Evolutionary conservation across 2,329 filamentous ascomycete species (phyloP).

Genomic region (Stagonosporopsis vannaccii): DNA sequence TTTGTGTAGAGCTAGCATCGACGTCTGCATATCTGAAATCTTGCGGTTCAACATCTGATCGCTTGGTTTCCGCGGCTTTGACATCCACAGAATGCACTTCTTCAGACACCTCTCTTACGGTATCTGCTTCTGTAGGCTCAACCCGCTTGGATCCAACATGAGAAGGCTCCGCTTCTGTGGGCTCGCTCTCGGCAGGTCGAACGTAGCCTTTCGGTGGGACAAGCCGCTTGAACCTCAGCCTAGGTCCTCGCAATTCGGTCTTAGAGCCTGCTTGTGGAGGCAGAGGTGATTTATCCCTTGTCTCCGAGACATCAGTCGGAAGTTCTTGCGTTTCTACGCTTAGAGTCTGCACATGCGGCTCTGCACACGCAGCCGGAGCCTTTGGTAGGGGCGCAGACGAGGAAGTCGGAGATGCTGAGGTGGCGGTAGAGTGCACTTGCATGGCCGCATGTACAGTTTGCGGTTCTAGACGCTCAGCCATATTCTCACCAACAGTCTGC

Average conservation of each 20-base stretch:
- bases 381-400: neutral
- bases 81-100: neutral
- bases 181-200: neutral
- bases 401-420: neutral
- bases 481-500: neutral
- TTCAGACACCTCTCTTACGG: neutral
- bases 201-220: neutral
- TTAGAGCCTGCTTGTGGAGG: too few relatives aligned
- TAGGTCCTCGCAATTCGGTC: neutral
- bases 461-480: neutral
- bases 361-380: neutral
- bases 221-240: neutral
- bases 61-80: neutral
- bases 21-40: too few relatives aligned
- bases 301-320: too few relatives aligned
- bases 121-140: neutral
- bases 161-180: neutral
- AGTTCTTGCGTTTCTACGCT: too few relatives aligned
- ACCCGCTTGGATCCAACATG: neutral
- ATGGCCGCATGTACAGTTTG: neutral
- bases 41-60: neutral
- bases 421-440: neutral
- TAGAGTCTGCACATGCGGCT: neutral
- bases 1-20: neutral
- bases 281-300: too few relatives aligned